phyloP scores from a whole-genome alignment of 2,329 filamentous ascomycete species.

The Ophiosphaerella herpotricha region DNA sequence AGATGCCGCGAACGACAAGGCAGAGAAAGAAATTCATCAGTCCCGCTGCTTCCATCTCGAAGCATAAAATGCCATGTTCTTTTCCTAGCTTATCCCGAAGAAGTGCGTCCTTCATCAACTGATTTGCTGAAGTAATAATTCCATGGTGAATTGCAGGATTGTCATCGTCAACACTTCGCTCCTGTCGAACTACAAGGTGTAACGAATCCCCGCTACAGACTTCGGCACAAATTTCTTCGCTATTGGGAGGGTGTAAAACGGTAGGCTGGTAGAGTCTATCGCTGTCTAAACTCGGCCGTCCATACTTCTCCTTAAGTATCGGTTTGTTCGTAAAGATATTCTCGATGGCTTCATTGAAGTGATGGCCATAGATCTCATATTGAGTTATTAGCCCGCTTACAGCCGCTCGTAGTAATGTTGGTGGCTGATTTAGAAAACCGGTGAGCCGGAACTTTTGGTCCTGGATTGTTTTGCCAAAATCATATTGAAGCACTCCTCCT shows the following conservation, averaged over 20 bases:
- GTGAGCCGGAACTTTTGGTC: constrained; percentile 16
- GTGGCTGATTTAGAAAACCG: constrained; percentile 16
- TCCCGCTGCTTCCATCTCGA: neutral
- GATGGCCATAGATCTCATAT: constrained; percentile 12
- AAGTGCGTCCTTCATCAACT: constrained; percentile 5
- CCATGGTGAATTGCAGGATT: constrained; percentile 3
- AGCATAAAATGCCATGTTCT: neutral
- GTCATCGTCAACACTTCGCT: constrained; percentile 1
- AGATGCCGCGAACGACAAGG: constrained; percentile 1
- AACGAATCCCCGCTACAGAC: constrained; percentile 19
- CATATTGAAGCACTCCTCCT: constrained; percentile 39
- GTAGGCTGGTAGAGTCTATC: constrained; percentile 34
- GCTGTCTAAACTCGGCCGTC: constrained; percentile 23
- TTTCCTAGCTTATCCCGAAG: neutral
- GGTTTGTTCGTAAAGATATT: constrained; percentile 24
- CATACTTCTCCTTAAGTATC: constrained; percentile 30
- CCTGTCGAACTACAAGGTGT: constrained; percentile 14
- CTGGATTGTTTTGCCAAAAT: constrained; percentile 14
- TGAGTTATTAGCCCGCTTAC: constrained; percentile 24
- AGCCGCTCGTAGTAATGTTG: constrained; percentile 22
- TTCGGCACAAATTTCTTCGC: constrained; percentile 9
- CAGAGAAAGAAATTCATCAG: constrained; percentile 1
- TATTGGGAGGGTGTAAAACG: constrained; percentile 10
- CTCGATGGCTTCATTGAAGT: constrained; percentile 7
- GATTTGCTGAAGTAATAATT: constrained; percentile 8